These are phyloP conservation scores for Fagopyrum esculentum DNA, from an alignment of 148 eudicot genomes.

Conservation along the genomic window DNA sequence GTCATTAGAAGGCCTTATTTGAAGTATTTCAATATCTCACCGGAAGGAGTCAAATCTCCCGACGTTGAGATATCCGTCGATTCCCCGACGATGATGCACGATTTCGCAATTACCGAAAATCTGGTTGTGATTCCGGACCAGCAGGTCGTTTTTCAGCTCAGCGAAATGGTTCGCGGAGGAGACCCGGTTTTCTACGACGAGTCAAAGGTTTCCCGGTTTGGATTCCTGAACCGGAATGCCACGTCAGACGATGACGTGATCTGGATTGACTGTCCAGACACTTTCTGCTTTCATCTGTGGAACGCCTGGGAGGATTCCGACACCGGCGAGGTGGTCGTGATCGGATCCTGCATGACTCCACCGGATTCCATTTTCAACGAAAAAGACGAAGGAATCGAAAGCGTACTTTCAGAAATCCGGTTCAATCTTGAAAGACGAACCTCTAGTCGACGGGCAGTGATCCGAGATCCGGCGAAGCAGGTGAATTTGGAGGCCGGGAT, in stretches of 20 bases:
- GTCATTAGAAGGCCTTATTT: constrained; percentile 51
- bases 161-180: constrained; percentile 53
- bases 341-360: constrained; percentile 82
- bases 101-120: constrained; percentile 68
- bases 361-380: constrained; percentile 75
- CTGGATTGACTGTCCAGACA: constrained; percentile 49
- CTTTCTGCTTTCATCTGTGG: constrained; percentile 73
- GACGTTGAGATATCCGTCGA: constrained; percentile 50
- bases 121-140: constrained; percentile 60
- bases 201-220: constrained; percentile 49
- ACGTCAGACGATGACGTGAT: constrained; percentile 20
- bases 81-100: constrained; percentile 69
- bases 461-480: constrained; percentile 16
- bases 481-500: constrained; percentile 67
- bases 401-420: constrained; percentile 56
- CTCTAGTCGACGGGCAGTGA: constrained; percentile 33
- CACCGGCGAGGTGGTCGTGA: constrained; percentile 48
- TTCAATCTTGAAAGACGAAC: constrained; percentile 44
- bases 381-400: constrained; percentile 34
- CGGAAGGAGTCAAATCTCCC: constrained; percentile 38
- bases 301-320: constrained; percentile 69
- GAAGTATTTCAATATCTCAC: constrained; percentile 43
- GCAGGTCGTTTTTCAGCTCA: constrained; percentile 56
- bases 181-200: constrained; percentile 55
- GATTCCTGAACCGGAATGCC: constrained; percentile 35